Percentiles rank a stretch among this genome's conserved stretches.
Evolutionary conservation across 2,329 filamentous ascomycete species (phyloP).

Genomic region (Trichophyton schoenleinii): DNA sequence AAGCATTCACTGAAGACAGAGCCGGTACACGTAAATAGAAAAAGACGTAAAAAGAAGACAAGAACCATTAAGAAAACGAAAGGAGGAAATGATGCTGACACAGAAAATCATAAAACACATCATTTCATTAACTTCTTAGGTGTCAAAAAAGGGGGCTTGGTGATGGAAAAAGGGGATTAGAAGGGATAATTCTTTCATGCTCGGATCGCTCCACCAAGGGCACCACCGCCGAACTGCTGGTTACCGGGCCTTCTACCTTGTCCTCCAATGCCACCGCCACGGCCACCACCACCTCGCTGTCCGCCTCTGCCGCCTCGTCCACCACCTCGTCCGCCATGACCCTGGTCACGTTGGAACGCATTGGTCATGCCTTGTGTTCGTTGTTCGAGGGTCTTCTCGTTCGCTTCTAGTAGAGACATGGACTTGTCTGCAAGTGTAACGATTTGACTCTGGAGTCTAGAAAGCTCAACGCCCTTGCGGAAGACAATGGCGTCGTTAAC

Average conservation of each 20-base stretch:
- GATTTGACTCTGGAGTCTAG: conserved; percentile 85
- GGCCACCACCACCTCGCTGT: conserved; percentile 26
- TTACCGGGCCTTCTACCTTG: conserved; percentile 36
- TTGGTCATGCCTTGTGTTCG: conserved; percentile 91
- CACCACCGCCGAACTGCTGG: conserved; percentile 39
- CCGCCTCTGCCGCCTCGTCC: conserved; percentile 47
- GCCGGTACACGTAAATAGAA: conserved; percentile 1
- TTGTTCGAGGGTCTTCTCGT: conserved; percentile 94
- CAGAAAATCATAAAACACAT: conserved; percentile 8
- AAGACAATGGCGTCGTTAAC: conserved; percentile 97
- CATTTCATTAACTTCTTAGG: conserved; percentile 4
- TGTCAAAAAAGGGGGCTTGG: conserved; percentile 7
- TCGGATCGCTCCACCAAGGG: conserved; percentile 40
- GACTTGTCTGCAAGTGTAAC: conserved; percentile 94
- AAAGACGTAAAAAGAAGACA: not conserved
- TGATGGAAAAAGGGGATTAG: conserved; percentile 7
- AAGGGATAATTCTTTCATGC: conserved; percentile 26
- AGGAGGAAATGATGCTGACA: conserved; percentile 3
- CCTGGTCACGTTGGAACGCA: conserved; percentile 86
- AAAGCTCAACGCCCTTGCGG: conserved; percentile 97
- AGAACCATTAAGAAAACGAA: not conserved
- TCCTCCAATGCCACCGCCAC: conserved; percentile 28
- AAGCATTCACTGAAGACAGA: conserved; percentile 6
- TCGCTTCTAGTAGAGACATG: conserved; percentile 86
- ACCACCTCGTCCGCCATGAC: conserved; percentile 56